phyloP scores from a whole-genome alignment of 176 grass and related monocot genomes.

The Oryza meridionalis region DNA sequence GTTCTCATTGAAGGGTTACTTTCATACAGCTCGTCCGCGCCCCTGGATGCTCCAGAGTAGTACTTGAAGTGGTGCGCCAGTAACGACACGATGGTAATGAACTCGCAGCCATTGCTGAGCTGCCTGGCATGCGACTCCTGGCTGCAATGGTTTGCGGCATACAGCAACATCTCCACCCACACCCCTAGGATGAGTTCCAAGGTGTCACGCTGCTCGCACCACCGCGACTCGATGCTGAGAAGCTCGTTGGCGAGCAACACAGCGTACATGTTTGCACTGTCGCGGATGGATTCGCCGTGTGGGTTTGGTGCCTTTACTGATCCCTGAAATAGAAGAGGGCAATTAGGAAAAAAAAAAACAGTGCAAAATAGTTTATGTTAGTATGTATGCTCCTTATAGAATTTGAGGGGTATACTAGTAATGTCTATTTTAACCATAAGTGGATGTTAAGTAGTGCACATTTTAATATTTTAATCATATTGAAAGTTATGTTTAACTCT shows the following conservation, averaged over 20 bases:
- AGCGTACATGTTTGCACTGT: neutral
- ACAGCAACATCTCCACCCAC: slow-evolving; percentile 4
- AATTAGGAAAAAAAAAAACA: neutral
- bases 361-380: neutral
- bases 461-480: too few species aligned
- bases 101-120: neutral
- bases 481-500: too few species aligned
- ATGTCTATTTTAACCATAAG: neutral
- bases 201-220: neutral
- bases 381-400: too few species aligned
- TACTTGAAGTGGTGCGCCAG: neutral
- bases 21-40: too few species aligned
- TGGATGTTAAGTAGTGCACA: neutral
- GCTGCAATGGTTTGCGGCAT: neutral
- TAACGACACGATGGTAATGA: neutral
- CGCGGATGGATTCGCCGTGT: neutral
- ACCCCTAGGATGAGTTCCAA: neutral
- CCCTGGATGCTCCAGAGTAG: neutral
- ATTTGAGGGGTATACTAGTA: neutral
- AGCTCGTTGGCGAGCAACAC: neutral
- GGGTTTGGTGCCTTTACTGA: neutral
- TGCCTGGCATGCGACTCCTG: neutral
- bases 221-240: neutral
- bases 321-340: neutral
- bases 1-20: too few species aligned